These are phyloP conservation scores for Metschnikowia bowlesiae DNA, from an alignment of 805 yeast species.

Conservation along the genomic window DNA sequence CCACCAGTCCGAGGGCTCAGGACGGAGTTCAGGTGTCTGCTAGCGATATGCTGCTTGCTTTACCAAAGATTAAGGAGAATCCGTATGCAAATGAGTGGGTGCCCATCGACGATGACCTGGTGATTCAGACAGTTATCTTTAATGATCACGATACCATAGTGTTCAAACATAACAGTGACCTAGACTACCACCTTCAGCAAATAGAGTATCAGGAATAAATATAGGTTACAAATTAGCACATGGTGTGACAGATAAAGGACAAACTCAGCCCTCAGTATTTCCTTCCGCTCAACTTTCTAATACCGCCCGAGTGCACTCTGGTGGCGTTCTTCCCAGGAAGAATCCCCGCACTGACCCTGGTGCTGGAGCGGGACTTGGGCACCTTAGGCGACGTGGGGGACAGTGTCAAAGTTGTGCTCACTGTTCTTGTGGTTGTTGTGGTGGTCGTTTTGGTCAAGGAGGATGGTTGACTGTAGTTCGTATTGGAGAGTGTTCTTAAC, in stretches of 20 bases:
- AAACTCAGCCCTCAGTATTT: conserved; percentile 6
- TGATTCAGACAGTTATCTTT: conserved; percentile 27
- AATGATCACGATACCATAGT: conserved; percentile 41
- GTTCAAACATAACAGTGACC: conserved; percentile 37
- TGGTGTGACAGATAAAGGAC: neutral
- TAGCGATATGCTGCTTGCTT: conserved; percentile 34
- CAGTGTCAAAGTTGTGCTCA: conserved; percentile 37
- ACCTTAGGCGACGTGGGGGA: conserved; percentile 30
- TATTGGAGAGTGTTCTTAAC: conserved; percentile 35
- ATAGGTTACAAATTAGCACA: neutral
- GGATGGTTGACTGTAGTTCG: conserved; percentile 29
- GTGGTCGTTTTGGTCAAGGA: conserved; percentile 42
- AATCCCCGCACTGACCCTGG: conserved; percentile 12
- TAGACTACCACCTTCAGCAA: conserved; percentile 26
- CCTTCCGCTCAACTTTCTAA: conserved; percentile 17
- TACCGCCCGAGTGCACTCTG: conserved; percentile 16
- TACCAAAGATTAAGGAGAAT: conserved; percentile 35
- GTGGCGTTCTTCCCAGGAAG: conserved; percentile 14
- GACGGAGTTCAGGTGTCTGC: conserved; percentile 10
- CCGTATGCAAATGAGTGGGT: conserved; percentile 37
- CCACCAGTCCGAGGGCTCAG: conserved; percentile 8
- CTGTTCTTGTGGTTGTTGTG: conserved; percentile 48
- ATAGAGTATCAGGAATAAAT: conserved; percentile 5
- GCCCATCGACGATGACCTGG: conserved; percentile 24
- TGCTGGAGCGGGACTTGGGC: conserved; percentile 15